phyloP scores from a whole-genome alignment of 805 yeast genomes.

The Saturnispora halmiae region DNA sequence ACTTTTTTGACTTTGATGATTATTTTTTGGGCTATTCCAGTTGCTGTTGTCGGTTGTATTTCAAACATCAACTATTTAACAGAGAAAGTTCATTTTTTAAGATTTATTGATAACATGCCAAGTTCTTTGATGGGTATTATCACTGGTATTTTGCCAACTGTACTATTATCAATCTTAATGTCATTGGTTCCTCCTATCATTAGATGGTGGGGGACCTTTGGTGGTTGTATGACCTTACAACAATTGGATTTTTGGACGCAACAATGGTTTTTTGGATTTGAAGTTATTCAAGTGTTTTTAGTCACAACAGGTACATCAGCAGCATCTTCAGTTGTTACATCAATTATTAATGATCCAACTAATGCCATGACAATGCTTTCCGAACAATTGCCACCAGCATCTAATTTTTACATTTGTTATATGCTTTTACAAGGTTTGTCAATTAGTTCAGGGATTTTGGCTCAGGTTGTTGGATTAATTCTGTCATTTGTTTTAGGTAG shows the following conservation, averaged over 20 bases:
- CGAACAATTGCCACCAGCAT: conserved; percentile 73
- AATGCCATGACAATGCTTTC: conserved; percentile 71
- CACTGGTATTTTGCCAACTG: conserved; percentile 80
- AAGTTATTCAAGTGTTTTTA: conserved; percentile 80
- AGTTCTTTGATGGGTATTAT: conserved; percentile 62
- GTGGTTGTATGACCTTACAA: conserved; percentile 66
- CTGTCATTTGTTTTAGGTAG: conserved; percentile 62
- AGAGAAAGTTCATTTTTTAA: conserved; percentile 60
- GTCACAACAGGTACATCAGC: conserved; percentile 80
- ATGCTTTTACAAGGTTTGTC: conserved; percentile 75
- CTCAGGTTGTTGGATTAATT: conserved; percentile 67
- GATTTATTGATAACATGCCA: conserved; percentile 72
- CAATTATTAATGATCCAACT: conserved; percentile 55
- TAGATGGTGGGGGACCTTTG: conserved; percentile 60
- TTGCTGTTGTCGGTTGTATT: conserved; percentile 92
- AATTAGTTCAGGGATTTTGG: conserved; percentile 62
- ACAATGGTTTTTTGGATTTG: conserved; percentile 82
- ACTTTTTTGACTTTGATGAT: conserved; percentile 58
- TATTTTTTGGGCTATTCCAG: conserved; percentile 93
- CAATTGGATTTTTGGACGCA: conserved; percentile 76
- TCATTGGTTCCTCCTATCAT: conserved; percentile 78
- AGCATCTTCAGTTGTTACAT: conserved; percentile 68
- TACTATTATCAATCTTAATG: conserved; percentile 76
- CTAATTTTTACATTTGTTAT: conserved; percentile 83
- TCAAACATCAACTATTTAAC: conserved; percentile 78